Conservation (phyloP, 768 basidiomycete genomes). For the Xerocomus potaroensis region DNA sequence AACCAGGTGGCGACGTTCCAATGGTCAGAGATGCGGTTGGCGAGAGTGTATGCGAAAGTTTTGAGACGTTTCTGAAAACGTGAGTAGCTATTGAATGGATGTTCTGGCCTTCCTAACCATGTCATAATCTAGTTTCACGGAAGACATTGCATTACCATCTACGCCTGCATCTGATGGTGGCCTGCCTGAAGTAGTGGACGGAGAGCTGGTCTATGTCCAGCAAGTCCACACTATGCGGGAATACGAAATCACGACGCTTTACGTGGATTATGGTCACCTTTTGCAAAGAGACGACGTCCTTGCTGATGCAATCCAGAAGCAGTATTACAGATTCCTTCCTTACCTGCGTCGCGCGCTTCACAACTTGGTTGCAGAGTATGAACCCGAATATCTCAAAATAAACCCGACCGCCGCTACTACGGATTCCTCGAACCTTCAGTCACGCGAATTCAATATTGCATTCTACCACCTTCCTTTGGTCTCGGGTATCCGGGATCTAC, state of each 20-base stretch:
- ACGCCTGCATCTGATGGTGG: slow-evolving; percentile 78
- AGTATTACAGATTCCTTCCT: slow-evolving; percentile 96
- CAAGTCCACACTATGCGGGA: slow-evolving; percentile 96
- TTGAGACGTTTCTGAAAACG: slow-evolving; percentile 90
- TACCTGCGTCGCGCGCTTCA: slow-evolving; percentile 89
- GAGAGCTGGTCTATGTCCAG: slow-evolving; percentile 78
- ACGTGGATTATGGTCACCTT: slow-evolving; percentile 92
- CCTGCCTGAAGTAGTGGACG: slow-evolving; percentile 48
- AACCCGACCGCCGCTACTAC: slow-evolving; percentile 86
- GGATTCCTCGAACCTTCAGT: slow-evolving; percentile 82
- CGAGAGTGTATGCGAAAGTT: slow-evolving; percentile 89
- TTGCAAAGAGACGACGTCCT: slow-evolving; percentile 89
- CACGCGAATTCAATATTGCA: slow-evolving; percentile 91
- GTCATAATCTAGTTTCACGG: slow-evolving; percentile 63
- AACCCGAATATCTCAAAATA: slow-evolving; percentile 92
- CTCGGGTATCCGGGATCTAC: slow-evolving; percentile 89
- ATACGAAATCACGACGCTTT: slow-evolving; percentile 91
- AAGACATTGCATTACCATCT: slow-evolving; percentile 70
- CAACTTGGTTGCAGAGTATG: slow-evolving; percentile 83
- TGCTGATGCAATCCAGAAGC: slow-evolving; percentile 87
- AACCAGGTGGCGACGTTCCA: slow-evolving; percentile 65
- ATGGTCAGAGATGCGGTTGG: slow-evolving; percentile 92
- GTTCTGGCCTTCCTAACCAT: neutral
- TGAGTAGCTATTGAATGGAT: slow-evolving; percentile 36
- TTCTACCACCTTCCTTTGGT: slow-evolving; percentile 94